phyloP scores from a whole-genome alignment of 2,329 filamentous ascomycete genomes.

The Teratosphaeria destructans region DNA sequence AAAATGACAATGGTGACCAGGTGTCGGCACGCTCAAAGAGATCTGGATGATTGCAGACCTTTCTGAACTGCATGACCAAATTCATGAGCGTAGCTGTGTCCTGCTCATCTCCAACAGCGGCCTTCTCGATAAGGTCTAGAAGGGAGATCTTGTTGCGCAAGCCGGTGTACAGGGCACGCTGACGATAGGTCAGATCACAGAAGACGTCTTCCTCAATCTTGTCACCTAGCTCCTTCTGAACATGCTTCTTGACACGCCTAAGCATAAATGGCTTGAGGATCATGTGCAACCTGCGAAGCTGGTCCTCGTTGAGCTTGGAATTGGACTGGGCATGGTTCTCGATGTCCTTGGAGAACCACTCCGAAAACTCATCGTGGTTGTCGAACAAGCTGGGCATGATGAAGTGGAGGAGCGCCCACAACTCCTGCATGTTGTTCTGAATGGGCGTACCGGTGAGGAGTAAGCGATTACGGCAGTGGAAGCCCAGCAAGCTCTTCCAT shows the following conservation, averaged over 20 bases:
- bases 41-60: conserved; percentile 98
- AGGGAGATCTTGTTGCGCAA: conserved; percentile 96
- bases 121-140: conserved; percentile 97
- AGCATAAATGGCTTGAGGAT: conserved; percentile 99
- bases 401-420: conserved; percentile 96
- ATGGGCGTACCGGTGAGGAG: conserved; percentile 94
- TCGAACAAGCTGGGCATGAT: conserved; percentile 99
- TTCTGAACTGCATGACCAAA: conserved; percentile 98
- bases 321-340: conserved; percentile 98
- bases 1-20: conserved; percentile 70
- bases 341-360: conserved; percentile 93
- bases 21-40: conserved; percentile 92
- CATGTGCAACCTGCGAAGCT: conserved; percentile 94
- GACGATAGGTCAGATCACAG: conserved; percentile 92
- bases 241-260: conserved; percentile 98
- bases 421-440: conserved; percentile 99
- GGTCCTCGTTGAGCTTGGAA: conserved; percentile 98
- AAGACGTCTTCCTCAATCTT: conserved; percentile 96
- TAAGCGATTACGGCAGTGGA: conserved; percentile 90
- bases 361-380: conserved; percentile 83
- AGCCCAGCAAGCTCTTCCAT: conserved; percentile 90
- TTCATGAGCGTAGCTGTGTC: conserved; percentile 98
- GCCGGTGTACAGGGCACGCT: conserved; percentile 85
- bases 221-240: conserved; percentile 96
- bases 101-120: conserved; percentile 83